A percentile compares a stretch with the other conserved stretches of the same genome.
Conservation (phyloP, 441 rosid species). For the Adansonia grandidieri region DNA sequence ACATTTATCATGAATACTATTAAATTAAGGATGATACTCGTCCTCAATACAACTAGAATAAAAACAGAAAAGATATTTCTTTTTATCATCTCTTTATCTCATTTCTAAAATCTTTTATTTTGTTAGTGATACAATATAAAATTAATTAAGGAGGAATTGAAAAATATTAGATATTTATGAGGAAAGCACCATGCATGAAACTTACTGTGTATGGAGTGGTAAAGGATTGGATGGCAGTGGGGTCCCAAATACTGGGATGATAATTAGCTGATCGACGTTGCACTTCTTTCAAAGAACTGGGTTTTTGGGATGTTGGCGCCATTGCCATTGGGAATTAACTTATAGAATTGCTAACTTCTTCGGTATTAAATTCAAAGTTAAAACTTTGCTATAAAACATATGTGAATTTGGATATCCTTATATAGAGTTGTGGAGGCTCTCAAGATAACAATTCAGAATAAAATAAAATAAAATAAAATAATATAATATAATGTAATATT, state of each 20-base stretch:
- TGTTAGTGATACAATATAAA: too few relatives aligned
- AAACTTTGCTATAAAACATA: not conserved
- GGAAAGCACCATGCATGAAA: not conserved
- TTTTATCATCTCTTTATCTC: too few relatives aligned
- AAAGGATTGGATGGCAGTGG: slow-evolving; percentile 25
- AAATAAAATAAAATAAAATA: too few relatives aligned
- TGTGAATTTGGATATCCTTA: not conserved
- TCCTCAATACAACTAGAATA: too few relatives aligned
- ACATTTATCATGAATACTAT: too few relatives aligned
- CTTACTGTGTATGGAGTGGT: slow-evolving; percentile 6
- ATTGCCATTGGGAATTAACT: not conserved
- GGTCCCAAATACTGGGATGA: slow-evolving; percentile 33
- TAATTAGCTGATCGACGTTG: slow-evolving; percentile 35
- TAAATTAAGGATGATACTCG: too few relatives aligned
- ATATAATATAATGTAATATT: too few relatives aligned
- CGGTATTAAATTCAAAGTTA: too few relatives aligned
- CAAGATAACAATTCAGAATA: too few relatives aligned
- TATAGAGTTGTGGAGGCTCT: too few relatives aligned
- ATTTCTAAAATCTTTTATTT: too few relatives aligned
- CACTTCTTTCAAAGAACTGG: not conserved
- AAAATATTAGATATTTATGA: not conserved
- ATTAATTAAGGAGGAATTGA: not conserved
- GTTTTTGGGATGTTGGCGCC: not conserved
- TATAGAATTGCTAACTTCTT: not conserved
- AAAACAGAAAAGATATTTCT: too few relatives aligned